These are phyloP conservation scores for Dimargaris xerosporica DNA, from an alignment of 192 early-diverging fungal genomes.

Conservation along the genomic window DNA sequence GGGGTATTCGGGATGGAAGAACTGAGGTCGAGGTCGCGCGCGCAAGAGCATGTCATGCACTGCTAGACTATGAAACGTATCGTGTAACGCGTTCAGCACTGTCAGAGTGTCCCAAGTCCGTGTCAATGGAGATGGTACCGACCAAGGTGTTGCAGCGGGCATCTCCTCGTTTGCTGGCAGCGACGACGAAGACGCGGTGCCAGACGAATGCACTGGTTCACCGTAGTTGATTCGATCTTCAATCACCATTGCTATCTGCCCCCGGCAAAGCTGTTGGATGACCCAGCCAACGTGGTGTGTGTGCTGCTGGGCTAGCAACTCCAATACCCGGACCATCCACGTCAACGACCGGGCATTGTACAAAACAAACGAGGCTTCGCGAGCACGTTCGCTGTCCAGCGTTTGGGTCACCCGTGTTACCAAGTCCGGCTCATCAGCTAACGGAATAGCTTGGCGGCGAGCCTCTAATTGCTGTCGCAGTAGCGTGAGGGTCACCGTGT, in stretches of 20 bases:
- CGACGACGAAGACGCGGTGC: background rate
- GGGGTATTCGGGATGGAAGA: background rate
- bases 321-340: background rate
- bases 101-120: background rate
- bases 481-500: background rate
- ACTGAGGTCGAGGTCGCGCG: background rate
- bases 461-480: background rate
- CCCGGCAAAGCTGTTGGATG: background rate
- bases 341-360: background rate
- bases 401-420: background rate
- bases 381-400: background rate
- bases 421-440: background rate
- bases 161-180: background rate
- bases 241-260: too few relatives aligned
- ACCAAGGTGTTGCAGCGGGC: too few relatives aligned
- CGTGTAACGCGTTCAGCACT: background rate
- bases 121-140: background rate
- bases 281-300: background rate
- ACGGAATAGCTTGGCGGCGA: background rate
- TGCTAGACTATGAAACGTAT: slow-evolving; percentile 2
- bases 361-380: background rate
- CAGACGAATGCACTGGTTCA: background rate
- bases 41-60: background rate
- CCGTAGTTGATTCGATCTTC: background rate
- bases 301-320: background rate